These are phyloP conservation scores for Nicotiana obtusifolia DNA, from an alignment of 257 asterid species.

Conservation along the genomic window DNA sequence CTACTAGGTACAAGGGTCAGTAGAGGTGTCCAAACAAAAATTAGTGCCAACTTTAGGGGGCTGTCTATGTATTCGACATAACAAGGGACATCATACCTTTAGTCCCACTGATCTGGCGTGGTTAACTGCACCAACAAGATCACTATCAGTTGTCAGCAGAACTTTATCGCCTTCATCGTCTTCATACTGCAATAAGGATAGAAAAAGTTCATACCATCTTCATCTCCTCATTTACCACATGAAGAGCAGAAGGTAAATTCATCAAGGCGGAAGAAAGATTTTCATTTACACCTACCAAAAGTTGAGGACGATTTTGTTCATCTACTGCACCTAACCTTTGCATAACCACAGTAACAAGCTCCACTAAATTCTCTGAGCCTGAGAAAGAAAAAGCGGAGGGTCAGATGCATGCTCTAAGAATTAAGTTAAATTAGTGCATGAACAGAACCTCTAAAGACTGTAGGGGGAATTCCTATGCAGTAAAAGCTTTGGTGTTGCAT, in stretches of 20 bases:
- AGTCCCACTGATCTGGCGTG: slow-evolving; percentile 58
- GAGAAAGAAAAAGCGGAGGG: slow-evolving; percentile 4
- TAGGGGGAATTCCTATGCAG: not conserved
- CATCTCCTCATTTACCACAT: slow-evolving; percentile 8
- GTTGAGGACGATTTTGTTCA: slow-evolving; percentile 49
- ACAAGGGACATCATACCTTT: slow-evolving; percentile 44
- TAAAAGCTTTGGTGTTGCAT: not conserved
- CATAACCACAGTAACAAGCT: slow-evolving; percentile 71
- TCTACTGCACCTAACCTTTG: slow-evolving; percentile 56
- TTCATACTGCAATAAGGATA: slow-evolving; percentile 55
- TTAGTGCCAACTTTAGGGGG: too few relatives aligned
- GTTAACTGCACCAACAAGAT: slow-evolving; percentile 74
- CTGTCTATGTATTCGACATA: not conserved
- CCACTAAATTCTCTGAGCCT: slow-evolving; percentile 72
- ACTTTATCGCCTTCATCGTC: slow-evolving; percentile 97
- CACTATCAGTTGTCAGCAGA: slow-evolving; percentile 69
- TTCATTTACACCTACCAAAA: slow-evolving; percentile 57
- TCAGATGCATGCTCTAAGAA: not conserved
- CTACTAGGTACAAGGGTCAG: too few relatives aligned
- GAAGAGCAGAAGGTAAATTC: not conserved
- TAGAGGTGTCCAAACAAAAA: too few relatives aligned
- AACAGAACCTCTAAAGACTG: not conserved
- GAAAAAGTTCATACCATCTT: not conserved
- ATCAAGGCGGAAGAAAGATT: not conserved
- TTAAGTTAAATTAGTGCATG: not conserved